phyloP scores from a whole-genome alignment of 129 eudicot genomes.

The Helichrysum umbraculigerum region DNA sequence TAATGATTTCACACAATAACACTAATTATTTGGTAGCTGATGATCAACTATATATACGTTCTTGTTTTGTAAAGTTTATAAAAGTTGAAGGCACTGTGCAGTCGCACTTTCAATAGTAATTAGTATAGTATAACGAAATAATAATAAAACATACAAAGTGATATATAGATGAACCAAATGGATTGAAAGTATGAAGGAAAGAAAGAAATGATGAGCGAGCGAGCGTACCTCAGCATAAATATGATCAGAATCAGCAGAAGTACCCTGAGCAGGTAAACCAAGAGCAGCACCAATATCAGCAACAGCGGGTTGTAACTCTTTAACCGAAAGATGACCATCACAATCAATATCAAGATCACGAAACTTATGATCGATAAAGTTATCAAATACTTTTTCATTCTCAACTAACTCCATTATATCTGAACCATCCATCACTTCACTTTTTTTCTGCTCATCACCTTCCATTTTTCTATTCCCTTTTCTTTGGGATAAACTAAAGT shows the following conservation, averaged over 20 bases:
- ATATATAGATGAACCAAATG: neutral
- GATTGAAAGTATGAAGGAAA: too few species aligned
- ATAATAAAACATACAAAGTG: neutral
- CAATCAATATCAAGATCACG: conserved; percentile 68
- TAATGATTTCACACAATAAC: too few species aligned
- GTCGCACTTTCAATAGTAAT: too few species aligned
- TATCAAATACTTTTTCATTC: conserved; percentile 65
- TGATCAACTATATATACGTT: too few species aligned
- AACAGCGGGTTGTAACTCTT: conserved; percentile 87
- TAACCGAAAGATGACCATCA: conserved; percentile 82
- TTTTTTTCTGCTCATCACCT: conserved; percentile 16
- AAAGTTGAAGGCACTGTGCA: too few species aligned
- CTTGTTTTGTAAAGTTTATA: too few species aligned
- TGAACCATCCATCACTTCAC: conserved; percentile 91
- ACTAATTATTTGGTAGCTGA: too few species aligned
- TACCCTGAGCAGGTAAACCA: conserved; percentile 76
- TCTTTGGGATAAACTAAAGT: too few species aligned
- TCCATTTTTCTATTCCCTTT: conserved; percentile 31
- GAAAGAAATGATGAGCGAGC: conserved; percentile 18
- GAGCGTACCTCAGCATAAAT: conserved; percentile 75
- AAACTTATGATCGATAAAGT: conserved; percentile 84
- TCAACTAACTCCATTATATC: conserved; percentile 97
- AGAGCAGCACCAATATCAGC: conserved; percentile 88
- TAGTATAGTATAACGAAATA: too few species aligned
- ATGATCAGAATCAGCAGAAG: conserved; percentile 79